Evolutionary conservation across 352 stramenopile genomes (phyloP).

Genomic region (Pythium myriotylum): DNA sequence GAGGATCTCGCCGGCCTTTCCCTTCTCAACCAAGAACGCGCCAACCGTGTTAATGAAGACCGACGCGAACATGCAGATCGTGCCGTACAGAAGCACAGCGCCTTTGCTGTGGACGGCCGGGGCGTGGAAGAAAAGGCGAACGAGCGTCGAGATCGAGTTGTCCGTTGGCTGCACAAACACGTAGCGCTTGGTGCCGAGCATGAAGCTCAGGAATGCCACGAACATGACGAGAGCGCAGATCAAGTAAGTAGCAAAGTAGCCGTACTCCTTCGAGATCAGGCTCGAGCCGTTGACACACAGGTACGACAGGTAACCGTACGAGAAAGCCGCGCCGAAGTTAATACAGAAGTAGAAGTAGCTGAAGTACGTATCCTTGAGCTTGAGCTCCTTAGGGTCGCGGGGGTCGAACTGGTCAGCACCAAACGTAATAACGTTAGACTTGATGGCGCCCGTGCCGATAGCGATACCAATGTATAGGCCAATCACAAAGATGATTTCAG

Average conservation of each 20-base stretch:
- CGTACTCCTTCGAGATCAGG: conserved; percentile 64
- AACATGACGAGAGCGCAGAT: conserved; percentile 50
- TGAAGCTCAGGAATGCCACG: conserved; percentile 44
- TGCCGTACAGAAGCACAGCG: conserved; percentile 41
- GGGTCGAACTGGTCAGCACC: conserved; percentile 61
- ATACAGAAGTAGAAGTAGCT: conserved; percentile 82
- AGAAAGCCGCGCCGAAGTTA: conserved; percentile 71
- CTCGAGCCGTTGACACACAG: conserved; percentile 74
- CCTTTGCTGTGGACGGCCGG: conserved; percentile 34
- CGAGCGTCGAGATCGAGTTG: conserved; percentile 51
- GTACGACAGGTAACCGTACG: conserved; percentile 76
- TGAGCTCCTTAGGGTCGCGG: conserved; percentile 38
- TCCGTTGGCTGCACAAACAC: conserved; percentile 42
- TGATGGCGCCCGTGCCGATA: conserved; percentile 32
- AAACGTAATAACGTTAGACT: conserved; percentile 36
- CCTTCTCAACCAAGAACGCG: conserved; percentile 47
- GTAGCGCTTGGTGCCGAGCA: conserved; percentile 49
- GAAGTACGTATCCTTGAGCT: conserved; percentile 72
- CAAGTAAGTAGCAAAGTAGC: conserved; percentile 78
- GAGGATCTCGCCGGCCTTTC: conserved; percentile 39
- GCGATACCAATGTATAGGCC: conserved; percentile 55
- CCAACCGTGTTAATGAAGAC: conserved; percentile 58
- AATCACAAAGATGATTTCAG: conserved; percentile 61
- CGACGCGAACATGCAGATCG: conserved; percentile 38
- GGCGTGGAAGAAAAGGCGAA: conserved; percentile 37